phyloP scores from a whole-genome alignment of 495 filamentous ascomycete species.

The Lepidopterella palustris region DNA sequence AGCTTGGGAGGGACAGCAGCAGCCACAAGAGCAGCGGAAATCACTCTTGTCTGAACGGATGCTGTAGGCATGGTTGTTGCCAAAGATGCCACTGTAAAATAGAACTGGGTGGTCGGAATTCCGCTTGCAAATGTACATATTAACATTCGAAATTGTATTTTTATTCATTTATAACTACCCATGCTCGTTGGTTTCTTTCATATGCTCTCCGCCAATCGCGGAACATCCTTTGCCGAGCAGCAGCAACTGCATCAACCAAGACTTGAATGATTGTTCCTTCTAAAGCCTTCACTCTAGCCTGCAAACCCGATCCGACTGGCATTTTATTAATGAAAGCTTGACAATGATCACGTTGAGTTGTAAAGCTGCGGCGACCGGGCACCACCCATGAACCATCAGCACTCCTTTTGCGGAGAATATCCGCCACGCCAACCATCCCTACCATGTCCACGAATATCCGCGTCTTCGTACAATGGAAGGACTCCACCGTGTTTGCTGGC shows the following conservation, averaged over 20 bases:
- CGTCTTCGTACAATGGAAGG: constrained; percentile 90
- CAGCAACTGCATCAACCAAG: neutral
- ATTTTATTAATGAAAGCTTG: neutral
- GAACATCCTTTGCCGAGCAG: neutral
- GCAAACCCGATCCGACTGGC: neutral
- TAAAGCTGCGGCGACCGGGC: constrained; percentile 1
- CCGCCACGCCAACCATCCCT: constrained; percentile 8
- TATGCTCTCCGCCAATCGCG: neutral
- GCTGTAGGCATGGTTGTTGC: neutral
- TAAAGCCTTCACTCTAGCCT: neutral
- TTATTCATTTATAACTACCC: too few relatives aligned
- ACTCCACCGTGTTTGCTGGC: constrained; percentile 86
- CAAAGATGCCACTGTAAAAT: neutral
- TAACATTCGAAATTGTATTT: too few relatives aligned
- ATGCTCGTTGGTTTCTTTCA: too few relatives aligned
- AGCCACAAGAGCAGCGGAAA: neutral
- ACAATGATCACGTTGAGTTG: neutral
- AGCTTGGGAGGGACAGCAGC: neutral
- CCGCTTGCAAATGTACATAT: neutral
- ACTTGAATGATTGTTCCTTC: neutral
- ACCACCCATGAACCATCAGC: constrained; percentile 4
- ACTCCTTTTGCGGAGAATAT: neutral
- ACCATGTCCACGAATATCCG: constrained; percentile 58
- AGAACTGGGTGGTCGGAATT: neutral
- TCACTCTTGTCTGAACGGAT: neutral